A percentile compares a stretch with the other conserved stretches of the same genome.
Evolutionary conservation across 2,329 filamentous ascomycete species (phyloP).

Genomic region (Phoma herbarum): DNA sequence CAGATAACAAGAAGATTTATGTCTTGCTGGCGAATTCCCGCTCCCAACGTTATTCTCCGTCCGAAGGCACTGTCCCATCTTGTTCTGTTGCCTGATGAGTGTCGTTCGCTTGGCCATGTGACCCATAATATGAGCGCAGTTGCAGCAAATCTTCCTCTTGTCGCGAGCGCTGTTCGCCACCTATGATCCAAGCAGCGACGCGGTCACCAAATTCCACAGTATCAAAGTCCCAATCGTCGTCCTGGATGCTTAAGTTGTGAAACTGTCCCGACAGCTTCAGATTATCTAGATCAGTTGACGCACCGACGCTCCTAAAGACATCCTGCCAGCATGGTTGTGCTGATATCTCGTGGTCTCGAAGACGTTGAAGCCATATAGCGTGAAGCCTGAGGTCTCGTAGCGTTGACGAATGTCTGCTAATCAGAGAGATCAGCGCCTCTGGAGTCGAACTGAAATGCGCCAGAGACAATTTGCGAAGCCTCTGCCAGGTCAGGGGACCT

Average conservation of each 20-base stretch:
- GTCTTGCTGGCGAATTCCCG: too few species aligned
- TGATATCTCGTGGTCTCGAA: neutral
- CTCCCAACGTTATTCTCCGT: too few species aligned
- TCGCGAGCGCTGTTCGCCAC: neutral
- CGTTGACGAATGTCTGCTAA: conserved; percentile 19
- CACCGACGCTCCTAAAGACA: neutral
- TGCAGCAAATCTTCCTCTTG: neutral
- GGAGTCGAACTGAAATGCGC: conserved; percentile 14
- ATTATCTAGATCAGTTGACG: neutral
- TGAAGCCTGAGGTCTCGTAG: conserved; percentile 23
- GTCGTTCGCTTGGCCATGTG: neutral
- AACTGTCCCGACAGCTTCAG: conserved; percentile 4
- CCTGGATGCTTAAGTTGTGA: neutral
- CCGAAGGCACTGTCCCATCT: too few species aligned
- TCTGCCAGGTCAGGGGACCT: conserved; percentile 9
- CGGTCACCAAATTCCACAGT: neutral
- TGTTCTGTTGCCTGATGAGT: too few species aligned
- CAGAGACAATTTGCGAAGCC: conserved; percentile 21
- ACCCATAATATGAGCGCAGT: neutral
- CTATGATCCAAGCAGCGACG: conserved; percentile 6
- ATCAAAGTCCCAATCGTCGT: conserved; percentile 10
- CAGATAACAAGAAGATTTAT: too few species aligned
- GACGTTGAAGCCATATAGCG: conserved; percentile 8
- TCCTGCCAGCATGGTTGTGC: neutral
- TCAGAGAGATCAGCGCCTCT: conserved; percentile 9